These are phyloP conservation scores for Amanita brunnescens DNA, from an alignment of 768 basidiomycete genomes.

Conservation along the genomic window DNA sequence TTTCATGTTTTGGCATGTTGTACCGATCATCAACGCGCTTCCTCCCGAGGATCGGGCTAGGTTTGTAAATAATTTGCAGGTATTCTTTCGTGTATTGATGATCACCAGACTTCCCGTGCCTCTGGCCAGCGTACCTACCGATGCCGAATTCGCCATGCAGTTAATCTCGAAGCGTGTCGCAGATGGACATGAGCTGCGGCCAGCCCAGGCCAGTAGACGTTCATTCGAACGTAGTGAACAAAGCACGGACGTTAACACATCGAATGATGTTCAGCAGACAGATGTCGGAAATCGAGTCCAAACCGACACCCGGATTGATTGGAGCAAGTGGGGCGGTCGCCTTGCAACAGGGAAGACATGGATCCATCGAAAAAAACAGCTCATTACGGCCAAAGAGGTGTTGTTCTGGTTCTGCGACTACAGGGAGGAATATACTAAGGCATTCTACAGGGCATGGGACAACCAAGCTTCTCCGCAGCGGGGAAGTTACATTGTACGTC, in stretches of 20 bases:
- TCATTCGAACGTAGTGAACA: not conserved
- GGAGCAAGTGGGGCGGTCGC: constrained; percentile 50
- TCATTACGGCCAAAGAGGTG: constrained; percentile 28
- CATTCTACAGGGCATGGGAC: not conserved
- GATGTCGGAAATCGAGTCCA: constrained; percentile 7
- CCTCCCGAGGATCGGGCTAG: constrained; percentile 36
- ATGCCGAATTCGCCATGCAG: constrained; percentile 65
- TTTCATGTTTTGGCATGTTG: constrained; percentile 53
- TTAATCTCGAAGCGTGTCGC: constrained; percentile 53
- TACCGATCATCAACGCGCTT: constrained; percentile 46
- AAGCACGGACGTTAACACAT: not conserved
- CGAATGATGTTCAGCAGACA: constrained; percentile 7
- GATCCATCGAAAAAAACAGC: constrained; percentile 31
- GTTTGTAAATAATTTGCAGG: constrained; percentile 19
- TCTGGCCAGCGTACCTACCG: constrained; percentile 50
- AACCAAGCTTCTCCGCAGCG: constrained; percentile 4
- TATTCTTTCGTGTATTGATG: constrained; percentile 1
- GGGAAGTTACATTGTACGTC: constrained; percentile 28
- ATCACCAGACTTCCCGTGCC: constrained; percentile 34
- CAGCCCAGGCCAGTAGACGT: constrained; percentile 15
- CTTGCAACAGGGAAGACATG: constrained; percentile 37
- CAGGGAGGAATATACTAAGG: not conserved
- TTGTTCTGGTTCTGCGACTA: constrained; percentile 13
- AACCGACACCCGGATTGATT: constrained; percentile 24
- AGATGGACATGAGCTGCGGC: constrained; percentile 40